Evolutionary conservation across 2,329 filamentous ascomycete genomes (phyloP), one percentile per base, ranked within the genome.

Genomic region (Aspergillus ruber): DNA sequence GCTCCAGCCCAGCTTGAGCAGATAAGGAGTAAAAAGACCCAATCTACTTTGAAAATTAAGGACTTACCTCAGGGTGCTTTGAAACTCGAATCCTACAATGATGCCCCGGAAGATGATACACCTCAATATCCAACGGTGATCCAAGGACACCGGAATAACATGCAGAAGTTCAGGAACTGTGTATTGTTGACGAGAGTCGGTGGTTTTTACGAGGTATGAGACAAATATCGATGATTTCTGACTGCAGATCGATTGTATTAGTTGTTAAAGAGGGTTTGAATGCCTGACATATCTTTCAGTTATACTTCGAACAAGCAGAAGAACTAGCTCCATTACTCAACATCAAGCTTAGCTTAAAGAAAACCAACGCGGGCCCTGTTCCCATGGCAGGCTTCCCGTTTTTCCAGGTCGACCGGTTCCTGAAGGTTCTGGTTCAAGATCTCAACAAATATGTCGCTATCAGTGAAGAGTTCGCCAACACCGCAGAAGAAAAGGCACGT

Each of bases 241-340:
- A 10, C 1, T 29, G 25, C 1, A 10, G 9, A 29, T 29, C 12
- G 25, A 7, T 10, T 29, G 10, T 5, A 29, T 12, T 5, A 12
- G 25, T 12, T 29, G 9, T n/a, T n/a, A n/a, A n/a, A n/a, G n/a
- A n/a, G n/a, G 10, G 21, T 8, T 1, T 12, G 7, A 44, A 10
- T 49, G 42, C 21, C 51, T 53, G 41, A 55, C 48, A 17, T 13
- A 33, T 5, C n/a, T 42, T 15, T 17, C 47, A 75, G 79, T 74
- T 98, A 49, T 98, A 98, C 71, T 94, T 97, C 67, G 86, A 95
- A 59, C 90, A 98, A 65, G 93, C 94, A 9, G 87, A 95, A 49
- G 84, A 95, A 62, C 86, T 86, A 65, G 91, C 86, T 1, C 87
- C 90, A 1, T 74, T 95, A 40, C 76, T 98, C 54, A 93, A 90